Evolutionary conservation across 2,329 filamentous ascomycete genomes (phyloP), one percentile per base, ranked within the genome.

Genomic region (Penicillium sp.): DNA sequence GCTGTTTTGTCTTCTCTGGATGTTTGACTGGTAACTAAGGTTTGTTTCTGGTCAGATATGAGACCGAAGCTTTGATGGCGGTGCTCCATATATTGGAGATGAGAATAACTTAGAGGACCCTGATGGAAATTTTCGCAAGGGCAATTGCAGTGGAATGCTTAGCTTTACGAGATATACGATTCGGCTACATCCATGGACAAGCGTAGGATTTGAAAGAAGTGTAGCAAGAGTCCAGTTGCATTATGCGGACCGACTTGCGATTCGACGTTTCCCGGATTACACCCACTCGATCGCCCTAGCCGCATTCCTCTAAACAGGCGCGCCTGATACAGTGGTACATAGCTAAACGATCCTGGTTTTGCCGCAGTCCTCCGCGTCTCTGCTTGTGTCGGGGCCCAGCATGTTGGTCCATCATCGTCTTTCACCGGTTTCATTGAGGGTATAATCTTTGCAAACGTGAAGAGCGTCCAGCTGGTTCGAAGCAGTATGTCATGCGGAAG

Each of bases 1-100:
- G 4, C 6, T 8, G 14, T 25, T 37, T n/a, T 13, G 46, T 22
- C 62, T 16, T 45, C 10, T 52, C 52, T 40, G 16, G 30, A 59
- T 38, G 33, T 60, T 57, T 61, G 53, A 40, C 25, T 13, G 52
- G 55, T 62, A 65, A 67, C 71, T 75, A 67, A 75, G 69, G 56
- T 42, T 19, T 55, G 57, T 67, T 46, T 58, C 28, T 56, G 14
- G 56, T 56, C 61, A 75, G 73, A 68, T 66, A 71, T 67, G 58
- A 67, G 65, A 59, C 66, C 73, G 58, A 74, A 70, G 62, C 66
- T 75, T 25, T 75, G 63, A 71, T 7, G n/a, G 48, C 48, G 35
- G 40, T 40, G 22, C 13, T n/a, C 30, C 10, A 42, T 11, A 37
- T 22, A 16, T 37, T 16, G 13, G 49, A 37, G 19, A 25, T 25